phyloP scores from a whole-genome alignment of 2,329 filamentous ascomycete genomes.

The Verticillium dahliae region DNA sequence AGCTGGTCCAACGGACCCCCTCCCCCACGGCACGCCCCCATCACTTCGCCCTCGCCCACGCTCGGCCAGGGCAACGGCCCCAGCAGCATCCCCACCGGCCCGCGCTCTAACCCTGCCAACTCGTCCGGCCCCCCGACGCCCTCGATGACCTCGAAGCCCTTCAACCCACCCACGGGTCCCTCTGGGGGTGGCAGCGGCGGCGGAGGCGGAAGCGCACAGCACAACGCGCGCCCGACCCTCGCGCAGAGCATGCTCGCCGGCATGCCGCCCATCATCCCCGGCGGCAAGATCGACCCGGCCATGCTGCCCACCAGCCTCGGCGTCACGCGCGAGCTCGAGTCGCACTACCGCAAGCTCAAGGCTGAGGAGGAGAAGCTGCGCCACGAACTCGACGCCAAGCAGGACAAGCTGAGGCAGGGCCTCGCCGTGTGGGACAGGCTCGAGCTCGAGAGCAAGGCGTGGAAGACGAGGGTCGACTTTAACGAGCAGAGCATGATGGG shows the following conservation, averaged over 20 bases:
- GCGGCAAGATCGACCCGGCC: conserved; percentile 46
- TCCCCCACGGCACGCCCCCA: conserved; percentile 18
- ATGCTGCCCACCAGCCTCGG: conserved; percentile 35
- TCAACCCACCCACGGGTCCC: conserved; percentile 53
- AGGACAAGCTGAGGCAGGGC: conserved; percentile 48
- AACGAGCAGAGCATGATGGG: conserved; percentile 52
- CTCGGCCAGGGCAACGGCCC: conserved; percentile 22
- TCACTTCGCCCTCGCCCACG: conserved; percentile 28
- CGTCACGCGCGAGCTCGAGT: conserved; percentile 46
- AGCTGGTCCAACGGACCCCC: conserved; percentile 27
- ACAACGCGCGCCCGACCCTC: conserved; percentile 32
- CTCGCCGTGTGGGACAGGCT: conserved; percentile 47
- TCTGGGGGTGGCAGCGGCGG: conserved; percentile 28
- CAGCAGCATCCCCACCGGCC: conserved; percentile 41
- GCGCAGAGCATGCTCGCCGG: conserved; percentile 45
- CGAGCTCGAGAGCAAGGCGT: conserved; percentile 46
- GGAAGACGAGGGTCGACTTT: conserved; percentile 49
- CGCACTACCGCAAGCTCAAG: conserved; percentile 45
- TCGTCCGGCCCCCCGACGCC: conserved; percentile 15
- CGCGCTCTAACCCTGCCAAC: conserved; percentile 27
- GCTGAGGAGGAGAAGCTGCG: conserved; percentile 54
- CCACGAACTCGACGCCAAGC: conserved; percentile 43
- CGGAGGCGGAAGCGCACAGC: conserved; percentile 1
- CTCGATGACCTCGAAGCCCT: conserved; percentile 29
- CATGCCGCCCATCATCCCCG: conserved; percentile 44